phyloP scores from a whole-genome alignment of 345 rosid genomes.

The Luvunga scandens region DNA sequence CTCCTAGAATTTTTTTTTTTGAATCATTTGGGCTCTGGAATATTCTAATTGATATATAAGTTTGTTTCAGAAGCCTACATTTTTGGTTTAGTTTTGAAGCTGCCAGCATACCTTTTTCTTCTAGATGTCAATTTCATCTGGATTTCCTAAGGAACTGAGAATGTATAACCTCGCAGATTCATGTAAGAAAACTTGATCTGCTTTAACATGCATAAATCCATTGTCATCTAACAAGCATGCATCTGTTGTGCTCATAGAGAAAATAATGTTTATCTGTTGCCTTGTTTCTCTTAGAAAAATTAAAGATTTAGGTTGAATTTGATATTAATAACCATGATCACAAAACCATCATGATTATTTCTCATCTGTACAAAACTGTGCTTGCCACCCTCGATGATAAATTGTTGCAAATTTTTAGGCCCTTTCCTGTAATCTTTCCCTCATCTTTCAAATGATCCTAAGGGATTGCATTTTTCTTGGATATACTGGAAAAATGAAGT shows the following conservation, averaged over 20 bases:
- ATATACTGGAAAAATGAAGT: conserved; percentile 12
- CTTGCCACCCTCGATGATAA: not conserved
- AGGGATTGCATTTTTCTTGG: conserved; percentile 1
- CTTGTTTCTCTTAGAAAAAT: not conserved
- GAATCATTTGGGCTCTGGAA: not conserved
- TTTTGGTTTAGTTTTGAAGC: not conserved
- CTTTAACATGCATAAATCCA: not conserved
- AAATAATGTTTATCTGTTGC: not conserved
- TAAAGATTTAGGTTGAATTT: not conserved
- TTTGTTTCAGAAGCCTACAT: not conserved
- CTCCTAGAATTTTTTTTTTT: not conserved
- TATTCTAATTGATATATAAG: not conserved
- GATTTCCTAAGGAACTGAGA: not conserved
- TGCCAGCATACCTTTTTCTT: not conserved
- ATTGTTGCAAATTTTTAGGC: not conserved
- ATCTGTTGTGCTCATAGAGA: not conserved
- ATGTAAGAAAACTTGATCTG: not conserved
- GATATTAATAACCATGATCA: not conserved
- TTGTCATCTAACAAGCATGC: not conserved
- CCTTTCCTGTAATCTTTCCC: not conserved
- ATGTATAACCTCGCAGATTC: not conserved
- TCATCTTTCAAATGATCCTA: not conserved
- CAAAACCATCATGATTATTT: not conserved
- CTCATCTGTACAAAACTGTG: not conserved
- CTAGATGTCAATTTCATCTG: not conserved